phyloP scores from a whole-genome alignment of 139 green algal species.

The Micractinium conductrix region DNA sequence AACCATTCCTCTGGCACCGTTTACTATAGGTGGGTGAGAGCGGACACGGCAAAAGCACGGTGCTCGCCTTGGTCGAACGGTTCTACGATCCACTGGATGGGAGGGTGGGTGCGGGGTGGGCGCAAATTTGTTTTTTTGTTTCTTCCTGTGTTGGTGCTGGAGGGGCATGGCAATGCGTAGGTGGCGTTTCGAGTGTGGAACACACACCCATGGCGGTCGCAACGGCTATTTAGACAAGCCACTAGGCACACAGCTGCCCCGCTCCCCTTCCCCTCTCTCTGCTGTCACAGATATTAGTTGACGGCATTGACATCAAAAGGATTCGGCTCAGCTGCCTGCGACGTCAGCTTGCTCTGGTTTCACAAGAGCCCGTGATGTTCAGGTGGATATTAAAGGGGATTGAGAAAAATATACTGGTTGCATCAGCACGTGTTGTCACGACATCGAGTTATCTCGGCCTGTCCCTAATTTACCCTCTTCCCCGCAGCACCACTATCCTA shows the following conservation, averaged over 20 bases:
- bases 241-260: background rate
- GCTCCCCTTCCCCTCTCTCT: slow-evolving; percentile 35
- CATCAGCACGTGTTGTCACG: too few species aligned
- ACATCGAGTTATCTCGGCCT: background rate
- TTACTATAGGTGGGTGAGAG: slow-evolving; percentile 65
- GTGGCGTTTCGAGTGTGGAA: too few species aligned
- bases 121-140: background rate
- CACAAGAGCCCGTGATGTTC: slow-evolving; percentile 94
- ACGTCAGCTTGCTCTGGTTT: slow-evolving; percentile 67
- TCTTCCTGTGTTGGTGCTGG: too few species aligned
- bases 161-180: too few species aligned
- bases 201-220: too few species aligned
- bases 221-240: background rate
- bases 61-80: slow-evolving; percentile 87
- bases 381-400: too few species aligned
- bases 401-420: too few species aligned
- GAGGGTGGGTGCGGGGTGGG: background rate
- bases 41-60: slow-evolving; percentile 93
- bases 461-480: too few species aligned
- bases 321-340: slow-evolving; percentile 83
- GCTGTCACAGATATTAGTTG: slow-evolving; percentile 74
- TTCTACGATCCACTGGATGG: slow-evolving; percentile 82
- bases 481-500: background rate
- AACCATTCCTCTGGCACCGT: too few species aligned
- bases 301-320: slow-evolving; percentile 76